Percentiles rank a stretch among this genome's conserved stretches.
Conservation (phyloP, 1,139 yeast species). For the Fermentozyma sake region DNA sequence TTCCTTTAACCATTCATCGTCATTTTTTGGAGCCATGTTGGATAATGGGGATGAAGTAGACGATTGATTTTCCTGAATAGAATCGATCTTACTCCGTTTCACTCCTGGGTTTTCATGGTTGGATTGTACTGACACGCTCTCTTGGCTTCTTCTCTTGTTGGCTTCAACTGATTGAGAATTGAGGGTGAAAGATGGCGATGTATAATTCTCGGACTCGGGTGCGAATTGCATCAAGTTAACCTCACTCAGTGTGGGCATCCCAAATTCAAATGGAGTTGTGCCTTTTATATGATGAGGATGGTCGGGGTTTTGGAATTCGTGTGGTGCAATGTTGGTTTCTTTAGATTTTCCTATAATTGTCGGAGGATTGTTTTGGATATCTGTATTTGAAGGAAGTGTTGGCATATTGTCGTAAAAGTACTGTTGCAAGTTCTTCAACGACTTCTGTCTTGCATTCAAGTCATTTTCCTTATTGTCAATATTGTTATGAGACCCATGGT, state of each 20-base stretch:
- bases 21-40: conserved; percentile 8
- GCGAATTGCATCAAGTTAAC: conserved; percentile 20
- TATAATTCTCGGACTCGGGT: conserved; percentile 4
- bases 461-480: conserved; percentile 2
- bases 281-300: conserved; percentile 37
- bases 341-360: too few relatives aligned
- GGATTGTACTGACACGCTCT: too few relatives aligned
- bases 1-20: conserved; percentile 65
- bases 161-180: conserved; percentile 3
- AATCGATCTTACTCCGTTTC: conserved; percentile 4
- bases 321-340: conserved; percentile 15
- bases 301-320: conserved; percentile 30
- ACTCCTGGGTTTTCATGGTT: conserved; percentile 1
- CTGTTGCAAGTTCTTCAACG: conserved; percentile 13
- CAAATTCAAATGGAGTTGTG: conserved; percentile 37
- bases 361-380: background rate
- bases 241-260: conserved; percentile 23
- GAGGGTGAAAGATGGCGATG: conserved; percentile 4
- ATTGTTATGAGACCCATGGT: too few relatives aligned
- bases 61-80: conserved; percentile 7
- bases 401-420: conserved; percentile 9
- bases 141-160: too few relatives aligned
- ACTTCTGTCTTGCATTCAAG: conserved; percentile 9
- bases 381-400: background rate
- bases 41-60: too few relatives aligned